Evolutionary conservation across 129 eudicot species (phyloP).

Genomic region (Tagetes erecta): DNA sequence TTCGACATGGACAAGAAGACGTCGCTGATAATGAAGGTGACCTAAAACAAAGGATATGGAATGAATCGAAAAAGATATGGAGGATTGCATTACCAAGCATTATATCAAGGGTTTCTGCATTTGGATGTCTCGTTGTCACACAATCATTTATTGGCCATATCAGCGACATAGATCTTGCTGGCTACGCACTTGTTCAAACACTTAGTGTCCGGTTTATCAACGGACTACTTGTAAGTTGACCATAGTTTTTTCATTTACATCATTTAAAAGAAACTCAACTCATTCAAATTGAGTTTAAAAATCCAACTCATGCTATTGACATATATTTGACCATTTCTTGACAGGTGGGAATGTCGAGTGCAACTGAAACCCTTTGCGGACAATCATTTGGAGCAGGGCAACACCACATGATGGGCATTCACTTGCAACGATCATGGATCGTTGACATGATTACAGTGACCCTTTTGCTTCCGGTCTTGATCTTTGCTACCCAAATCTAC

Average conservation of each 20-base stretch:
- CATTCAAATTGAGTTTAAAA: too few relatives aligned
- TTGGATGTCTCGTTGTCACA: conserved; percentile 55
- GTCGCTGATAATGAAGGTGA: not conserved
- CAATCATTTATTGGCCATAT: conserved; percentile 72
- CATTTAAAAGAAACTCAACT: too few relatives aligned
- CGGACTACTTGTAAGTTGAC: conserved; percentile 60
- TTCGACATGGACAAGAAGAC: conserved; percentile 29
- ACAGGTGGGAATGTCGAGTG: too few relatives aligned
- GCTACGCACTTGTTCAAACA: conserved; percentile 71
- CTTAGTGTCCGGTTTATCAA: conserved; percentile 56
- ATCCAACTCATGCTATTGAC: too few relatives aligned
- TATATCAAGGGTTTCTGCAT: conserved; percentile 51
- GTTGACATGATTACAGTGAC: conserved; percentile 55
- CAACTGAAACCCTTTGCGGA: conserved; percentile 51
- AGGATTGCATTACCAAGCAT: conserved; percentile 65
- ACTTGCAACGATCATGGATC: conserved; percentile 74
- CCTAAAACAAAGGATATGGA: conserved; percentile 46
- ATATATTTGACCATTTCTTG: too few relatives aligned
- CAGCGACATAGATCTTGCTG: conserved; percentile 62
- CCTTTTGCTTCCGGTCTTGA: conserved; percentile 52
- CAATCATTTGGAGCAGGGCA: conserved; percentile 78
- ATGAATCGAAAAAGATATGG: conserved; percentile 62
- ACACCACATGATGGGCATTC: conserved; percentile 67
- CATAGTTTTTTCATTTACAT: not conserved
- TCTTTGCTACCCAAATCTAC: conserved; percentile 51